Percentiles rank a stretch among this genome's conserved stretches.
phyloP scores from a whole-genome alignment of 2,329 filamentous ascomycete genomes.

The Orbilia brochopaga region DNA sequence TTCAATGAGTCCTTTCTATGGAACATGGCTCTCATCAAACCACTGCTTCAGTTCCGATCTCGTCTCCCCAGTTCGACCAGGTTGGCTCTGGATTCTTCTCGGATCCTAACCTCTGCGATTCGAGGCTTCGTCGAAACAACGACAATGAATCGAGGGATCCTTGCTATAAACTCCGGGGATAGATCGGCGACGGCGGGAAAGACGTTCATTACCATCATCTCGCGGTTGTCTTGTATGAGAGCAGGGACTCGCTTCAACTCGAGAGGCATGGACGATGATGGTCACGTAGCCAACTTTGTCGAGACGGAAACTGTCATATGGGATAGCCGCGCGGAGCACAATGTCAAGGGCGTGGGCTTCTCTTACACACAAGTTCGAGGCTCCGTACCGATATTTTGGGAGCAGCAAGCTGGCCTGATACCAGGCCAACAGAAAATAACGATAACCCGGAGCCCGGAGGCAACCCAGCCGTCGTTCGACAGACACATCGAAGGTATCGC shows the following conservation, averaged over 20 bases:
- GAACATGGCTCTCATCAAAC: constrained; percentile 98
- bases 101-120: constrained; percentile 90
- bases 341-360: constrained; percentile 67
- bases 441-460: constrained; percentile 84
- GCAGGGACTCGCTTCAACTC: constrained; percentile 96
- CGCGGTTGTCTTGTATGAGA: constrained; percentile 83
- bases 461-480: constrained; percentile 91
- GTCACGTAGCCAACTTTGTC: constrained; percentile 98
- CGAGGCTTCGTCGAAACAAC: constrained; percentile 89
- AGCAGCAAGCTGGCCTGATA: constrained; percentile 84
- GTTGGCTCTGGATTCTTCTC: constrained; percentile 79
- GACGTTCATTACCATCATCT: constrained; percentile 79
- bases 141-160: constrained; percentile 75
- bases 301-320: constrained; percentile 94
- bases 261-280: constrained; percentile 96
- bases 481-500: constrained; percentile 92
- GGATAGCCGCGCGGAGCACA: constrained; percentile 60
- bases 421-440: constrained; percentile 94
- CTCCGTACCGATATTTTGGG: constrained; percentile 96
- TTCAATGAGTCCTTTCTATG: constrained; percentile 92
- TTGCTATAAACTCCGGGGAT: constrained; percentile 56
- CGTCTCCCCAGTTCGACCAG: constrained; percentile 77
- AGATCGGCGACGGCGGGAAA: constrained; percentile 70
- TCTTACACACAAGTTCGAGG: constrained; percentile 93
- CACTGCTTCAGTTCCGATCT: constrained; percentile 85